These are phyloP conservation scores for Microbotryum lychnidis-dioicae DNA, from an alignment of 1,284 basidiomycete species.

Conservation along the genomic window DNA sequence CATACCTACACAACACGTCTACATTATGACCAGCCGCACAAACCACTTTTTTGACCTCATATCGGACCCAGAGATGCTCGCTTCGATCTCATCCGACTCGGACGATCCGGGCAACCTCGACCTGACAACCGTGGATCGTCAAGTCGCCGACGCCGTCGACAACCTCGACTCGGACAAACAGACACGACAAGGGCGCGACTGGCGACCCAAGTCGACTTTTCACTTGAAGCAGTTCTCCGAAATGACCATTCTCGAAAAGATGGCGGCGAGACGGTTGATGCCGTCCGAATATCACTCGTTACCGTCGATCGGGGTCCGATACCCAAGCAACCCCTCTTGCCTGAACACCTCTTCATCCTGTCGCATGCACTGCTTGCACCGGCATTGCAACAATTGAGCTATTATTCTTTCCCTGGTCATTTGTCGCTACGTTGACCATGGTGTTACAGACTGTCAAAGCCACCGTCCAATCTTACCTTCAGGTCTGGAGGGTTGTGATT, in stretches of 20 bases:
- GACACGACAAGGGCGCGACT: background rate
- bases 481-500: background rate
- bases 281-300: background rate
- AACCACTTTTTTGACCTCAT: too few relatives aligned
- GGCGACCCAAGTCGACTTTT: background rate
- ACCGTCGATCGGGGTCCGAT: conserved; percentile 1
- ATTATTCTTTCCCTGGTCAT: background rate
- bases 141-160: too few relatives aligned
- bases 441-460: background rate
- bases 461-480: background rate
- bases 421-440: background rate
- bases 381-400: background rate
- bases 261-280: background rate
- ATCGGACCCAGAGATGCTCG: too few relatives aligned
- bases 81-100: background rate
- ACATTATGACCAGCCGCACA: too few relatives aligned
- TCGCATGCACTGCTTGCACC: background rate
- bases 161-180: background rate
- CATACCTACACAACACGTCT: too few relatives aligned
- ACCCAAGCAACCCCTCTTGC: background rate
- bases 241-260: background rate
- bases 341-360: background rate
- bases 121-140: too few relatives aligned
- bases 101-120: too few relatives aligned
- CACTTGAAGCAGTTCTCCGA: background rate